A percentile compares a stretch with the other conserved stretches of the same genome.
Conservation (phyloP, 2,329 filamentous ascomycete genomes). For the Cryphonectria carpinicola region DNA sequence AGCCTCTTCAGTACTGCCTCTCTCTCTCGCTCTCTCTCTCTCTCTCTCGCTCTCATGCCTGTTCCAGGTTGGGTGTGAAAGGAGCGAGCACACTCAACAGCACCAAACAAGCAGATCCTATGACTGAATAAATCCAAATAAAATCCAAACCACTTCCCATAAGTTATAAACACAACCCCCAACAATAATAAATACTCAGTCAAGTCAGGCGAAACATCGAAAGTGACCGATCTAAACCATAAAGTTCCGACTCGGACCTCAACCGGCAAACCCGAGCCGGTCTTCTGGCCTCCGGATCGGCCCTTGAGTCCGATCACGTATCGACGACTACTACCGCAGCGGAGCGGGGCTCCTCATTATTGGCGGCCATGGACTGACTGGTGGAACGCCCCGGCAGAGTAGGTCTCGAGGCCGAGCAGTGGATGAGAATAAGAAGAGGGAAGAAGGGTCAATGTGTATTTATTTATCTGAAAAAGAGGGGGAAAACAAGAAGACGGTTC, state of each 20-base stretch:
- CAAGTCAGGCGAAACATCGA: neutral
- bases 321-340: neutral
- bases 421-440: neutral
- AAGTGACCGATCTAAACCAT: neutral
- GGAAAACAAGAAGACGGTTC: no score
- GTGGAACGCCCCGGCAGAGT: neutral
- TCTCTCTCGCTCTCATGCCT: no score
- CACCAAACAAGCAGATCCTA: no score
- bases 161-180: no score
- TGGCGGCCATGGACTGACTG: neutral
- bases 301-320: neutral
- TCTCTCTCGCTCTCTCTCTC: no score
- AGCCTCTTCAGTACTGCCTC: no score
- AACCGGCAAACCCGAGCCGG: neutral
- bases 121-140: no score
- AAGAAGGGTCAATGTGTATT: neutral
- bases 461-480: no score
- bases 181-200: no score
- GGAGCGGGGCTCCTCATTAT: neutral
- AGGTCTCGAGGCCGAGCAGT: neutral
- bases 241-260: neutral
- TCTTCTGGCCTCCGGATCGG: constrained; percentile 5
- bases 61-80: no score
- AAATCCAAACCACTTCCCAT: no score
- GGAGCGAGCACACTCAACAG: no score